phyloP scores from a whole-genome alignment of 371 early-diverging fungal genomes.

The Syncephalis plumigaleata region DNA sequence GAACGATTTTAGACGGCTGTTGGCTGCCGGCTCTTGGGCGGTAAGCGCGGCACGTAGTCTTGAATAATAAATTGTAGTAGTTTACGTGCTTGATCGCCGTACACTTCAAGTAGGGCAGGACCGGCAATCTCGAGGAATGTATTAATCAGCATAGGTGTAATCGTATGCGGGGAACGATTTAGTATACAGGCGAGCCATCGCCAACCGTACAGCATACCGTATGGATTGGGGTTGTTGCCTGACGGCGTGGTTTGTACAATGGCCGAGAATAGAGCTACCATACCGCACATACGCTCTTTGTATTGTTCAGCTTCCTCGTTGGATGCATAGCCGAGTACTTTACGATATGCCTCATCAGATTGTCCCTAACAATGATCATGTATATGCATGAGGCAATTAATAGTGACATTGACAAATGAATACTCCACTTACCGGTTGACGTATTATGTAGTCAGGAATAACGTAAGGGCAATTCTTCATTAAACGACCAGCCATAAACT shows the following conservation, averaged over 20 bases:
- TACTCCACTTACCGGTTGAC: neutral
- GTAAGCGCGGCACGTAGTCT: neutral
- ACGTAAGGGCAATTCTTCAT: neutral
- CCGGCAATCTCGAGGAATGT: neutral
- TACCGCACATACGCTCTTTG: neutral
- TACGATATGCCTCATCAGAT: neutral
- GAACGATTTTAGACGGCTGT: neutral
- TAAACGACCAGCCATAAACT: neutral
- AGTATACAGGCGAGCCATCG: neutral
- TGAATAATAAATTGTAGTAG: neutral
- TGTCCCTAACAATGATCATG: neutral
- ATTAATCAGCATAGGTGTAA: slow-evolving; percentile 2
- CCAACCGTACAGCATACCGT: neutral
- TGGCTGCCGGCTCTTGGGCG: neutral
- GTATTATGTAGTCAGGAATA: neutral
- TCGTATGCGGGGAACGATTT: neutral
- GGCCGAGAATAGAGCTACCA: neutral
- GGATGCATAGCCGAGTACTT: neutral
- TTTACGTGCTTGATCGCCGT: neutral
- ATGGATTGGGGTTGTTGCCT: neutral
- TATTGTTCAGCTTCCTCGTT: neutral
- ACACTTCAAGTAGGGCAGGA: neutral
- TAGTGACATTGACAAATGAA: neutral
- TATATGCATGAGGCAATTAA: neutral
- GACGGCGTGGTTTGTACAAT: neutral